Conservation (phyloP, 306 rosid species). For the Delonix regia region DNA sequence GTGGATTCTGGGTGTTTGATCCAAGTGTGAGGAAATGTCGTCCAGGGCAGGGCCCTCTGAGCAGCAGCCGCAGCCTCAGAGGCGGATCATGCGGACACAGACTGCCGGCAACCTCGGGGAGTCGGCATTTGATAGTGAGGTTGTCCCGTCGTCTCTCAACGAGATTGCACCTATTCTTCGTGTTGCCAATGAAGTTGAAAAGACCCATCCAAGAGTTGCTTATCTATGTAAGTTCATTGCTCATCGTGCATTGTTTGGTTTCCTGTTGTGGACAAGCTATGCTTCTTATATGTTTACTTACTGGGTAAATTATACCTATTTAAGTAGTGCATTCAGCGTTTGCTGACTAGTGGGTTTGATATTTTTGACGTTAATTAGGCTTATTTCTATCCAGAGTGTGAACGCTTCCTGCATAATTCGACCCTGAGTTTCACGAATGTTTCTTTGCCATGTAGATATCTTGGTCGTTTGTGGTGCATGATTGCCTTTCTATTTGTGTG, state of each 20-base stretch:
- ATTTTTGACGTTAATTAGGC: background rate
- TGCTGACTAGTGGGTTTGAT: background rate
- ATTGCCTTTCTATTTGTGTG: constrained; percentile 7
- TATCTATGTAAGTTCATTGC: constrained; percentile 75
- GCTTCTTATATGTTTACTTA: background rate
- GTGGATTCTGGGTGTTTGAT: constrained; percentile 34
- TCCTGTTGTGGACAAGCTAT: background rate
- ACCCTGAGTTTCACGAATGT: background rate
- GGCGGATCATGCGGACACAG: constrained; percentile 88
- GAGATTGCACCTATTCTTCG: constrained; percentile 98
- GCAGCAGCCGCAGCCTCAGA: constrained; percentile 62
- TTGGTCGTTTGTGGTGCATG: constrained; percentile 12
- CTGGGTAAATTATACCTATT: background rate
- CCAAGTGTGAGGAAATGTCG: constrained; percentile 54
- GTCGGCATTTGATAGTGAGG: constrained; percentile 81
- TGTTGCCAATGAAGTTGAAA: constrained; percentile 95
- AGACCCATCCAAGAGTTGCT: constrained; percentile 92
- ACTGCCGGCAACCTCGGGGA: constrained; percentile 94
- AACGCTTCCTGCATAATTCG: background rate
- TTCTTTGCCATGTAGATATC: background rate
- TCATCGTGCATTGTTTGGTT: background rate
- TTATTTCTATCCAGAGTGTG: background rate
- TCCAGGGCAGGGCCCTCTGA: constrained; percentile 64
- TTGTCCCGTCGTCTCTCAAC: constrained; percentile 91
- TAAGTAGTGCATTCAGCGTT: background rate